Evolutionary conservation across 2,329 filamentous ascomycete species (phyloP).

Genomic region (Rutstroemia sydowiana): DNA sequence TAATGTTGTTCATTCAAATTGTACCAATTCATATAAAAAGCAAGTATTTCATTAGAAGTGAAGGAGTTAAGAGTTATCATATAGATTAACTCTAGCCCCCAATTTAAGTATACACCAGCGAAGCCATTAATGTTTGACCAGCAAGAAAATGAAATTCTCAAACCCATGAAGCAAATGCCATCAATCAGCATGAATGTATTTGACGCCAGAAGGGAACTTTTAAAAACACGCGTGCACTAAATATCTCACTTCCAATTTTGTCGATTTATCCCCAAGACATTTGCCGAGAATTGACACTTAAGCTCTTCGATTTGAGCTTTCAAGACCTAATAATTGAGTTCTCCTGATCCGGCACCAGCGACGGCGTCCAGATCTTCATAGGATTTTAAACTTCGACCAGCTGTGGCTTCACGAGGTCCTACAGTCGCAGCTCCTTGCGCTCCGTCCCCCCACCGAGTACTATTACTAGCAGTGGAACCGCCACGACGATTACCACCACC

Average conservation of each 20-base stretch:
- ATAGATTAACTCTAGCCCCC: background rate
- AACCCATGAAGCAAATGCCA: background rate
- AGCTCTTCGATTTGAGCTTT: background rate
- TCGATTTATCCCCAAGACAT: background rate
- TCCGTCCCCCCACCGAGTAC: constrained; percentile 60
- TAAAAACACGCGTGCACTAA: background rate
- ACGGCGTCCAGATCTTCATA: constrained; percentile 96
- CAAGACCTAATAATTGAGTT: constrained; percentile 70
- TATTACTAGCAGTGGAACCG: constrained; percentile 36
- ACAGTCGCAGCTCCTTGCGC: constrained; percentile 67
- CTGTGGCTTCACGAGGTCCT: constrained; percentile 83
- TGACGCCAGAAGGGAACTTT: constrained; percentile 1
- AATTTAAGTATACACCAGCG: constrained; percentile 4
- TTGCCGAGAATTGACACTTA: background rate
- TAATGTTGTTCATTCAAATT: too few species aligned
- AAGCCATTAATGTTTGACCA: background rate
- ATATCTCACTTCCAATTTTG: background rate
- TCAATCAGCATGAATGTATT: constrained; percentile 1
- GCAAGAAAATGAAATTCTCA: background rate
- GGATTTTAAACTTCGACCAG: constrained; percentile 87
- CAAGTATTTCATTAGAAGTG: constrained; percentile 1
- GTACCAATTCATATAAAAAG: background rate
- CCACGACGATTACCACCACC: constrained; percentile 45
- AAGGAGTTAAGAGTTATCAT: background rate
- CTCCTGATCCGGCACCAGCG: constrained; percentile 64